Evolutionary conservation across 345 rosid genomes (phyloP), one percentile per base, ranked within the genome.

Genomic region (Eucalyptus camaldulensis): DNA sequence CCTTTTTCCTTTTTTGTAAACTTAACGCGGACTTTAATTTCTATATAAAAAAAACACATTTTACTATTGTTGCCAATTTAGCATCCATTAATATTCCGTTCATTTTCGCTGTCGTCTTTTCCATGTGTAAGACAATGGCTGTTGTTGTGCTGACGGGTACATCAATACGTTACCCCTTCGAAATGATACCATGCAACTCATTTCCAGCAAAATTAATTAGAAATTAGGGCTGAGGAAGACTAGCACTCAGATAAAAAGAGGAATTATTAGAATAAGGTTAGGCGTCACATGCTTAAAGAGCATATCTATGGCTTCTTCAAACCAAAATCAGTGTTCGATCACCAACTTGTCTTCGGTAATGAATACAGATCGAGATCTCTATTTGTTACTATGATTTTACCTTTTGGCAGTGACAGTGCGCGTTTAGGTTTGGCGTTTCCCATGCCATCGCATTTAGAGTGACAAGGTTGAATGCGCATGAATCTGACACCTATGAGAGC

Each of bases 351-450:
- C 25, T 53, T 53, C 5, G 21, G 0, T 53, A 53, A 53, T 53
- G 4, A 53, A 53, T 53, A 21, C 5, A 21, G 5, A 53, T 56
- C 6, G 13, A 56, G 27, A 56, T 10, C 6, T 56, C 13, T 25
- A 56, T 56, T 25, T 56, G 13, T 56, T 22, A 56, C 13, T 56
- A 56, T 11, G 29, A 25, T 56, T 56, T 56, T 24, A 10, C 29
- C 1, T 24, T 24, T 9, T 22, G 29, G 29, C 0, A 2, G 2
- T 24, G 29, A 25, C 6, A 25, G 0, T 56, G 13, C 2, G 13
- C 1, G 1, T 13, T 10, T 56, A 56, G 13, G 8, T 56, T 56
- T 0, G 6, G 62, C 0, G 13, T 10, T 29, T 10, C 62, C 62
- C 27, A 24, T 13, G 25, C 29, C 29, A 9, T 56, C 13, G 6